Conservation (phyloP, 768 basidiomycete species). For the Galerina sulciceps region DNA sequence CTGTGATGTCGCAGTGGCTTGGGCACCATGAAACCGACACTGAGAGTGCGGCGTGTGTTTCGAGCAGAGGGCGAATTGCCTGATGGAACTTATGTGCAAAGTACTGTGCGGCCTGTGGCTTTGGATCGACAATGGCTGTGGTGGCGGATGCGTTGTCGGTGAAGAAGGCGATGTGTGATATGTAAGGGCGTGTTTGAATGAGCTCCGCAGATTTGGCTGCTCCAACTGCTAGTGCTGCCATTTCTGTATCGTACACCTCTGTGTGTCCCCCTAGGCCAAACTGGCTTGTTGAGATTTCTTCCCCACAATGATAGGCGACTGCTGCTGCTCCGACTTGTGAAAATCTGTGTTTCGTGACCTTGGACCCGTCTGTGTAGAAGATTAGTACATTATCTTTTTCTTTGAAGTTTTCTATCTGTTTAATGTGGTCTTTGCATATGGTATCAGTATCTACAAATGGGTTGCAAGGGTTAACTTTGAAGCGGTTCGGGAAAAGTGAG, state of each 20-base stretch:
- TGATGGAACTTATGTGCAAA: conserved; percentile 17
- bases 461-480: conserved; percentile 3
- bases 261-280: conserved; percentile 27
- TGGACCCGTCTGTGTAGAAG: conserved; percentile 22
- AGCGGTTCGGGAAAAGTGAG: conserved; percentile 1
- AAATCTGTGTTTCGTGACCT: conserved; percentile 13
- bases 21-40: conserved; percentile 17
- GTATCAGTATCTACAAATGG: neutral
- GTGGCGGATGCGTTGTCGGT: conserved; percentile 27
- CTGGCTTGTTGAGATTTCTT: conserved; percentile 8
- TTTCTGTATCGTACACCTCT: conserved; percentile 31
- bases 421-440: conserved; percentile 5
- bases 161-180: conserved; percentile 26
- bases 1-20: conserved; percentile 16
- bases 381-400: neutral
- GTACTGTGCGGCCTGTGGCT: conserved; percentile 21
- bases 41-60: neutral
- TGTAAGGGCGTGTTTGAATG: neutral
- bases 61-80: conserved; percentile 12
- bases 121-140: conserved; percentile 20
- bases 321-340: conserved; percentile 18
- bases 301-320: conserved; percentile 16
- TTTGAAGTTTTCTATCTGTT: neutral
- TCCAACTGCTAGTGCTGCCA: conserved; percentile 24
- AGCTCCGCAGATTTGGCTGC: conserved; percentile 9